phyloP scores from a whole-genome alignment of 2,329 filamentous ascomycete species.

The Fusarium tricinctum region DNA sequence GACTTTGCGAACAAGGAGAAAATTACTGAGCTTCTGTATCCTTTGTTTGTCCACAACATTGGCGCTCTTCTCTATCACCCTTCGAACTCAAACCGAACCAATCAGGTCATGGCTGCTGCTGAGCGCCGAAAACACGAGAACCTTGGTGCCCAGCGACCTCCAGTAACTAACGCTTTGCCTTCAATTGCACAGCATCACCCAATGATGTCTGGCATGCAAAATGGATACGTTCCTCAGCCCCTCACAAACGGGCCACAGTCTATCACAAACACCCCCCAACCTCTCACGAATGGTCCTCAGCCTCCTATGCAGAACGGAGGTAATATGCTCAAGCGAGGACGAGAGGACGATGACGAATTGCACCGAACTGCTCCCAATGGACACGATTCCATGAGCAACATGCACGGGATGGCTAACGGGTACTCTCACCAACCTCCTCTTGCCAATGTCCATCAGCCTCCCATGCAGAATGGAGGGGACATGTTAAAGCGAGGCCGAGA shows the following conservation, averaged over 20 bases:
- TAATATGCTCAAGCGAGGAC: conserved; percentile 61
- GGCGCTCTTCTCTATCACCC: conserved; percentile 94
- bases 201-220: conserved; percentile 33
- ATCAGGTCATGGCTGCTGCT: conserved; percentile 87
- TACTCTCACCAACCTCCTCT: conserved; percentile 73
- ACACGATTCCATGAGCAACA: conserved; percentile 76
- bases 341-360: conserved; percentile 72
- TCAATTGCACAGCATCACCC: conserved; percentile 74
- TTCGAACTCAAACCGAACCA: conserved; percentile 84
- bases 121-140: conserved; percentile 82
- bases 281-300: conserved; percentile 31
- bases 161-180: conserved; percentile 68
- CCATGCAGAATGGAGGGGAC: conserved; percentile 73
- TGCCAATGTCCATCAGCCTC: conserved; percentile 29
- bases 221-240: conserved; percentile 25
- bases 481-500: conserved; percentile 64
- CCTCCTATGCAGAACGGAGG: conserved; percentile 72
- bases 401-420: conserved; percentile 69
- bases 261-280: conserved; percentile 35
- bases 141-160: conserved; percentile 68
- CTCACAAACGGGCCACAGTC: conserved; percentile 28
- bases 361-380: conserved; percentile 75
- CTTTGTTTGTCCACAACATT: conserved; percentile 97
- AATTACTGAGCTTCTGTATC: conserved; percentile 95
- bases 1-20: conserved; percentile 99